These are phyloP conservation scores for Setaria viridis DNA, from an alignment of 202 grass and related monocot genomes.

Conservation along the genomic window DNA sequence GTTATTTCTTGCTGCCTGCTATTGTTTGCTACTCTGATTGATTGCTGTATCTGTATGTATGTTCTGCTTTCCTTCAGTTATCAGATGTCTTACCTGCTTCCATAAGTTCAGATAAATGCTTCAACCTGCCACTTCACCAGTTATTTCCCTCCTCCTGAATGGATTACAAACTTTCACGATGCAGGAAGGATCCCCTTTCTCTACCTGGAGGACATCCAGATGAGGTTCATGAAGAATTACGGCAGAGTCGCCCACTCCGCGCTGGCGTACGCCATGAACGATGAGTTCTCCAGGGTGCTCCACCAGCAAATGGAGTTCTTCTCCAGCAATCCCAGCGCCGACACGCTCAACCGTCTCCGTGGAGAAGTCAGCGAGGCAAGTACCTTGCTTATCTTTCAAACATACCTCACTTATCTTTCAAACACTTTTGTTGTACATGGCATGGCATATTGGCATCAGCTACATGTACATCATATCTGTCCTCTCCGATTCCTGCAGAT, in stretches of 20 bases:
- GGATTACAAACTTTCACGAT: background rate
- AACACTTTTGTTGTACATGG: background rate
- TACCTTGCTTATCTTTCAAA: background rate
- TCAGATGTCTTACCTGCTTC: background rate
- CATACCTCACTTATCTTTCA: background rate
- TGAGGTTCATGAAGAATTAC: slow-evolving; percentile 99
- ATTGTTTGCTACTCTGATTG: background rate
- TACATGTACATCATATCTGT: background rate
- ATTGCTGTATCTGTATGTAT: background rate
- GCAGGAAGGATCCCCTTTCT: slow-evolving; percentile 89
- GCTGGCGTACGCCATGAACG: slow-evolving; percentile 94
- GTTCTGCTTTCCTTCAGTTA: background rate
- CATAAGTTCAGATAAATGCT: no score
- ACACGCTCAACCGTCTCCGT: slow-evolving; percentile 84
- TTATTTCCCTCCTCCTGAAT: background rate
- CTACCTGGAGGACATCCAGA: slow-evolving; percentile 95
- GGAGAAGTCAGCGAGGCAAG: slow-evolving; percentile 91
- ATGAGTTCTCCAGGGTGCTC: slow-evolving; percentile 95
- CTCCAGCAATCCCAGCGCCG: slow-evolving; percentile 85
- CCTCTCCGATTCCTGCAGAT: slow-evolving; percentile 57
- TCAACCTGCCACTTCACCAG: background rate
- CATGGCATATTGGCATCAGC: background rate
- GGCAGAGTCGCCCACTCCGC: slow-evolving; percentile 67
- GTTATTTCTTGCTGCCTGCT: background rate
- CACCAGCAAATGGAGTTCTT: slow-evolving; percentile 99